Evolutionary conservation across 306 rosid species (phyloP).

Genomic region (Gynostemma pentaphyllum): DNA sequence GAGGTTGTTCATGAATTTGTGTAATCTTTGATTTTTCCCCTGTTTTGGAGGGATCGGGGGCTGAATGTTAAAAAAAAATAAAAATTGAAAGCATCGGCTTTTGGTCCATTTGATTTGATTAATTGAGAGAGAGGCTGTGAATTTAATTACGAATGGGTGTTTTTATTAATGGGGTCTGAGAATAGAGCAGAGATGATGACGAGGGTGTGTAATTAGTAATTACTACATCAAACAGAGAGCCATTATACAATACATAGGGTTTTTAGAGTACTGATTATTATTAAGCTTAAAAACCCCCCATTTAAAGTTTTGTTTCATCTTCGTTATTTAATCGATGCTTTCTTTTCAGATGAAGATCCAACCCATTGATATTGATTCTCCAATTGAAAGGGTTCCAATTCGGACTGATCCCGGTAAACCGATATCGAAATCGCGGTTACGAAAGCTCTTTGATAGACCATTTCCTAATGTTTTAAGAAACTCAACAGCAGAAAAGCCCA

Average conservation of each 20-base stretch:
- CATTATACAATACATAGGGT: no score
- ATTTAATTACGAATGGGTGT: slow-evolving; percentile 5
- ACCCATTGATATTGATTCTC: slow-evolving; percentile 61
- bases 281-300: neutral
- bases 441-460: slow-evolving; percentile 81
- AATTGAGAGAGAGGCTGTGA: slow-evolving; percentile 11
- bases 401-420: slow-evolving; percentile 59
- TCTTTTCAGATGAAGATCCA: slow-evolving; percentile 85
- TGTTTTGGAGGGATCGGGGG: neutral
- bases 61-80: neutral
- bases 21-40: neutral
- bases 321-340: slow-evolving; percentile 14
- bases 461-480: slow-evolving; percentile 45
- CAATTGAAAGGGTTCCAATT: slow-evolving; percentile 26
- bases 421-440: slow-evolving; percentile 62
- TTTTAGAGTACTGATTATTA: neutral
- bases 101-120: slow-evolving; percentile 8
- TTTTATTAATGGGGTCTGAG: slow-evolving; percentile 17
- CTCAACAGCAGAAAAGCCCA: slow-evolving; percentile 46
- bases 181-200: slow-evolving; percentile 29
- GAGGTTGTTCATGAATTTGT: neutral
- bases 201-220: slow-evolving; percentile 2
- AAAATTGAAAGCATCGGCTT: slow-evolving; percentile 7
- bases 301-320: neutral
- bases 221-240: neutral